Evolutionary conservation across 129 eudicot species (phyloP).

Genomic region (Escallonia herrerae): DNA sequence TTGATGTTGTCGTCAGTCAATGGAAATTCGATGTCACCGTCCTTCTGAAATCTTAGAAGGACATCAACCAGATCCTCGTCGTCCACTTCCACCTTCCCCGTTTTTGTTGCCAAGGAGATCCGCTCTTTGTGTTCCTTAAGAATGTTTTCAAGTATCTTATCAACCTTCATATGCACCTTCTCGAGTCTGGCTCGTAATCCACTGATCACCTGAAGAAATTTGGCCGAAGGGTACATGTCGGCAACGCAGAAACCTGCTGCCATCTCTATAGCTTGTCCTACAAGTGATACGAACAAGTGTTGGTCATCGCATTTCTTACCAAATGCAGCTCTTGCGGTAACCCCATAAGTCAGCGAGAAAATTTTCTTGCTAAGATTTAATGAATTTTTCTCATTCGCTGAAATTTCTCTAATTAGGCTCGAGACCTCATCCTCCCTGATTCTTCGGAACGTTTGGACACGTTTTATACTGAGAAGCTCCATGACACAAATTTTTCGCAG

Average conservation of each 20-base stretch:
- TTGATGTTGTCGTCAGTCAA: constrained; percentile 20
- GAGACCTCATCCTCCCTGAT: constrained; percentile 20
- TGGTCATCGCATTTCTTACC: constrained; percentile 17
- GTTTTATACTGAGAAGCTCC: constrained; percentile 21
- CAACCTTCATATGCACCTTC: constrained; percentile 15
- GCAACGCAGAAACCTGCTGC: constrained; percentile 23
- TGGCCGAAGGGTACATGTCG: constrained; percentile 25
- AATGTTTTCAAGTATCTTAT: constrained; percentile 19
- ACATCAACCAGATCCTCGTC: constrained; percentile 22
- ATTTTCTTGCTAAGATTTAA: constrained; percentile 18
- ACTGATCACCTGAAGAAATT: constrained; percentile 14
- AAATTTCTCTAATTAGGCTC: constrained; percentile 1
- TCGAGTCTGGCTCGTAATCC: constrained; percentile 8
- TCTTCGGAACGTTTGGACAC: constrained; percentile 11
- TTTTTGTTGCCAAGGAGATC: neutral
- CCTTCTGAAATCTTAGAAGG: constrained; percentile 22
- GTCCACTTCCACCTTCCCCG: constrained; percentile 13
- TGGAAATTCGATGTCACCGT: constrained; percentile 8
- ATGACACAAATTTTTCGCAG: constrained; percentile 16
- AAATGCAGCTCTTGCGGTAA: constrained; percentile 28
- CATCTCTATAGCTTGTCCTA: constrained; percentile 9
- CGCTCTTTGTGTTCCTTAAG: constrained; percentile 20
- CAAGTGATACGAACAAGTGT: neutral
- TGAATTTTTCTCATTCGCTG: neutral
- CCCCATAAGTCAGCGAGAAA: constrained; percentile 12